Evolutionary conservation across 345 rosid genomes (phyloP), one percentile per base, ranked within the genome.

Genomic region (Arabis alpina): DNA sequence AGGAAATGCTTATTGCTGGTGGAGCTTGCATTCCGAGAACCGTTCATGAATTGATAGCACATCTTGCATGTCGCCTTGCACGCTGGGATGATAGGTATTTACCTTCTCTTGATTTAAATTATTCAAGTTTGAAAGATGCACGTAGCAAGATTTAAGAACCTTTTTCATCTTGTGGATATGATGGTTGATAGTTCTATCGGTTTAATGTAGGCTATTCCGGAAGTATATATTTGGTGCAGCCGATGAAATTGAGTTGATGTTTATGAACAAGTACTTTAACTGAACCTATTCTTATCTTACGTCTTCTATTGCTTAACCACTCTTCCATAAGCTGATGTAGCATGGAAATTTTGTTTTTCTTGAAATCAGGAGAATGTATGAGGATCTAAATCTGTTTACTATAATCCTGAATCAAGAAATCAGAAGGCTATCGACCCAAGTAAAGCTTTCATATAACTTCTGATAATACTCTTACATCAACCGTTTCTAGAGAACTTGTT

Each of bases 31-130:
- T 76, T 28, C 88, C 85, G 14, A 62, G 73, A 76, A 85, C 84
- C 23, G 47, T 81, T 54, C 82, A 82, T 52, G 88, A 87, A 62
- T 80, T 83, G 9, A 75, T 85, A 51, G 93, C 88, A 69, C 83
- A 82, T 74, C 84, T 87, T 43, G 82, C 87, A 58, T 72, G 79
- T 56, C 81, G 83, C 54, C 90, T 87, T 59, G 87, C 93, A 2
- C 80, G 77, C 50, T 87, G 88, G 87, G 93, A 85, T 81, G 93
- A 87, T 74, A 83, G 92, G 88, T 87, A 47, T 50, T 11, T 51
- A 1, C 37, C 32, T 64, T 37, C 43, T 30, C 7, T n/a, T 14
- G 60, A 41, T 40, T 53, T 62, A 1, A 3, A 27, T 28, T 6
- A 51, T 47, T 19, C 23, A 19, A 19, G 23, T 19, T n/a, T n/a